Evolutionary conservation across 768 basidiomycete species (phyloP).

Genomic region (Phaeolepiota aurea): DNA sequence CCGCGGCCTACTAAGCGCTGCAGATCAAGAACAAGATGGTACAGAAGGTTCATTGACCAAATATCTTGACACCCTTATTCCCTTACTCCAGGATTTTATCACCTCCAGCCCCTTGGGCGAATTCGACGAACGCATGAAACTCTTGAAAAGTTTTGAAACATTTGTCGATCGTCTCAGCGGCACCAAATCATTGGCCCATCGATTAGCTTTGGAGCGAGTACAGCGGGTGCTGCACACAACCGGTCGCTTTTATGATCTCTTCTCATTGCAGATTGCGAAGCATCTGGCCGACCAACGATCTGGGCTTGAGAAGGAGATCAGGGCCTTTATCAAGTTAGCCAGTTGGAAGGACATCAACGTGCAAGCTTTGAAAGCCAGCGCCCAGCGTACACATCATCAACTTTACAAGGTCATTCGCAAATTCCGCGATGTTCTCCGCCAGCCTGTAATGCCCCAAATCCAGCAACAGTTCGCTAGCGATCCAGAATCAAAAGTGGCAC

Average conservation of each 20-base stretch:
- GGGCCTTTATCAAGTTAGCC: conserved; percentile 84
- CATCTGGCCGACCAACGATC: conserved; percentile 50
- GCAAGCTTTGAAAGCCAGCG: conserved; percentile 86
- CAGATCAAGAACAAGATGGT: conserved; percentile 25
- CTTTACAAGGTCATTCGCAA: conserved; percentile 87
- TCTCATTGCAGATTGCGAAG: conserved; percentile 33
- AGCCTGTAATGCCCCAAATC: conserved; percentile 47
- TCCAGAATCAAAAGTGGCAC: conserved; percentile 20
- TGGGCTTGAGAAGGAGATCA: conserved; percentile 71
- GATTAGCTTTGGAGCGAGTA: conserved; percentile 37
- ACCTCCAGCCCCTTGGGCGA: conserved; percentile 75
- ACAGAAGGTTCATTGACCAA: conserved; percentile 24
- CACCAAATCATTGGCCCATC: conserved; percentile 18
- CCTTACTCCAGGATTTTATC: conserved; percentile 78
- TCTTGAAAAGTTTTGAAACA: conserved; percentile 60
- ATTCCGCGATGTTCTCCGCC: conserved; percentile 83
- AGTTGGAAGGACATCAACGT: conserved; percentile 99
- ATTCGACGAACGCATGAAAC: conserved; percentile 55
- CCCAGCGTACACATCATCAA: conserved; percentile 83
- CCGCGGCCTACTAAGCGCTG: conserved; percentile 47
- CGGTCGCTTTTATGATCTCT: conserved; percentile 55
- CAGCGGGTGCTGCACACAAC: conserved; percentile 54
- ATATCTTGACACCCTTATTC: conserved; percentile 62
- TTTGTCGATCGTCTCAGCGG: conserved; percentile 33
- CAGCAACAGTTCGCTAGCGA: conserved; percentile 24